Percentiles rank a stretch among this genome's conserved stretches.
phyloP scores from a whole-genome alignment of 2,329 filamentous ascomycete species.

The Colletotrichum endophyticum region DNA sequence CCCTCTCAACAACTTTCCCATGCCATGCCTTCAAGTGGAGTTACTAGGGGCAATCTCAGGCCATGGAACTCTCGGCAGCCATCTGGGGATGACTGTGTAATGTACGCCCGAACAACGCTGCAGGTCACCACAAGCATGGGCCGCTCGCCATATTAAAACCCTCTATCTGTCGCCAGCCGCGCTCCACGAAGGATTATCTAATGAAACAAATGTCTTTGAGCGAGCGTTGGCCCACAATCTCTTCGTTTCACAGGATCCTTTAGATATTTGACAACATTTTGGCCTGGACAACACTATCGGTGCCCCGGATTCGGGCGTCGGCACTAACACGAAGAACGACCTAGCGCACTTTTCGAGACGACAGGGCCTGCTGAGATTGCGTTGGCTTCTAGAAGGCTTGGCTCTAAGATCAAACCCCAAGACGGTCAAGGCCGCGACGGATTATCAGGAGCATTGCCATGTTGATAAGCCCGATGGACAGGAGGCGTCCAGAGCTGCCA shows the following conservation, averaged over 20 bases:
- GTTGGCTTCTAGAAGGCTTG: constrained; percentile 13
- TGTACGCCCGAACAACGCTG: not conserved
- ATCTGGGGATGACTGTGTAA: not conserved
- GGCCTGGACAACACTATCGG: not conserved
- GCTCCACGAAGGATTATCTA: not conserved
- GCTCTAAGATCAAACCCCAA: not conserved
- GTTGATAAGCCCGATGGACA: not conserved
- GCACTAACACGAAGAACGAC: not conserved
- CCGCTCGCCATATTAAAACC: not conserved
- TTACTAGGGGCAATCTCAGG: not conserved
- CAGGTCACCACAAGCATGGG: not conserved
- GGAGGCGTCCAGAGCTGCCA: not conserved
- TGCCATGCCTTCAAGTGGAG: not conserved
- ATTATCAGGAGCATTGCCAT: not conserved
- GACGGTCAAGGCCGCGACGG: not conserved
- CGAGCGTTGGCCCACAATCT: not conserved
- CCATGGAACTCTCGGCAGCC: not conserved
- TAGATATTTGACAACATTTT: not conserved
- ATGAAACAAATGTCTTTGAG: not conserved
- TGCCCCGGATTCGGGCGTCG: not conserved
- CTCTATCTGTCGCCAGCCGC: not conserved
- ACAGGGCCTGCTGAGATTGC: not conserved
- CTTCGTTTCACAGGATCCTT: not conserved
- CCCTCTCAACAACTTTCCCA: not conserved
- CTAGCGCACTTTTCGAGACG: not conserved